These are phyloP conservation scores for Crucibulum laeve DNA, from an alignment of 768 basidiomycete species.

Conservation along the genomic window DNA sequence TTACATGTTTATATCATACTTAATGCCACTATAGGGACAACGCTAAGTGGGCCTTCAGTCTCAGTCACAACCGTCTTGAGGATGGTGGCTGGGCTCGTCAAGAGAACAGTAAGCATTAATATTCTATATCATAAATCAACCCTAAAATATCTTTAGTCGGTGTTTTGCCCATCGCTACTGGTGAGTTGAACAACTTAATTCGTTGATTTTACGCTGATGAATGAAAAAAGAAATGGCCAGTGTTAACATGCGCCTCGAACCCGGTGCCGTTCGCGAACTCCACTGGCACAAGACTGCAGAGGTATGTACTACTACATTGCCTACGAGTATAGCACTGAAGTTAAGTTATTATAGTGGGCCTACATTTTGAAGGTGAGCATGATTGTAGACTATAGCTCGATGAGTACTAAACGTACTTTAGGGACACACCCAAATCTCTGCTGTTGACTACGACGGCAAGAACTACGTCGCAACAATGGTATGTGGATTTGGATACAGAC, in stretches of 20 bases:
- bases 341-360: conserved; percentile 34
- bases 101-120: conserved; percentile 42
- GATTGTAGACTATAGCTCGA: background rate
- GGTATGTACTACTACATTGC: conserved; percentile 15
- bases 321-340: background rate
- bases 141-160: conserved; percentile 25
- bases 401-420: conserved; percentile 11
- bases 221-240: conserved; percentile 17
- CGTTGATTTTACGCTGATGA: background rate
- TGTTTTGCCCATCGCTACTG: conserved; percentile 44
- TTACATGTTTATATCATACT: background rate
- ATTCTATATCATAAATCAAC: background rate
- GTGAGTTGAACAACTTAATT: conserved; percentile 1
- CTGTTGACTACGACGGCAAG: conserved; percentile 48
- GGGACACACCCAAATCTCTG: conserved; percentile 43
- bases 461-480: conserved; percentile 52
- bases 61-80: conserved; percentile 56
- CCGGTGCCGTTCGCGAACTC: conserved; percentile 49
- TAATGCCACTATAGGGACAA: conserved; percentile 20
- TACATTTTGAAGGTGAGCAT: conserved; percentile 41
- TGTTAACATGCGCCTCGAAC: conserved; percentile 54
- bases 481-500: conserved; percentile 14
- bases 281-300: conserved; percentile 55
- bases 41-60: conserved; percentile 60
- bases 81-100: conserved; percentile 67